Evolutionary conservation across 495 filamentous ascomycete species (phyloP).

Genomic region (Lentithecium fluviatile): DNA sequence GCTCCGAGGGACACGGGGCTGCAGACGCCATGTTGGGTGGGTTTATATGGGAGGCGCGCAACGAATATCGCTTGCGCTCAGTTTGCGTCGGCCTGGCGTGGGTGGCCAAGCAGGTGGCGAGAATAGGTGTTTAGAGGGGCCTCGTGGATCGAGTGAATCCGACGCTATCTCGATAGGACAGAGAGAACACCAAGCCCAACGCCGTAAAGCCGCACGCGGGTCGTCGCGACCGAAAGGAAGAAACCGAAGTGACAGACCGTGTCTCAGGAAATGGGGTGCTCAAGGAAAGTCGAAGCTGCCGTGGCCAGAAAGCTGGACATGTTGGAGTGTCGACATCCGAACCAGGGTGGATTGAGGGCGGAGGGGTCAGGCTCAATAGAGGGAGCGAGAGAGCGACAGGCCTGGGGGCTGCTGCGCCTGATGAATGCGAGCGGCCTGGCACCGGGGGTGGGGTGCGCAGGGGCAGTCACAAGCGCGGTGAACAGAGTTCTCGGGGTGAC

Average conservation of each 20-base stretch:
- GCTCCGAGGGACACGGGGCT: constrained; percentile 19
- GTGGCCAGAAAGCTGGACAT: constrained; percentile 43
- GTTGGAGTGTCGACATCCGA: constrained; percentile 42
- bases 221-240: constrained; percentile 24
- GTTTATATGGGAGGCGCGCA: background rate
- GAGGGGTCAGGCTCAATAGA: background rate
- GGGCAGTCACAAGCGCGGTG: constrained; percentile 1
- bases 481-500: background rate
- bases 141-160: too few species aligned
- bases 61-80: background rate
- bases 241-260: constrained; percentile 32
- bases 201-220: constrained; percentile 20
- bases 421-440: constrained; percentile 12
- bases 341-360: constrained; percentile 15
- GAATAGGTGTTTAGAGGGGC: background rate
- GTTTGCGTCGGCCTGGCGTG: background rate
- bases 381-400: background rate
- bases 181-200: constrained; percentile 15
- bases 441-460: constrained; percentile 15
- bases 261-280: constrained; percentile 41
- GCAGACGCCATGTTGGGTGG: constrained; percentile 33
- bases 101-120: background rate
- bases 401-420: constrained; percentile 22
- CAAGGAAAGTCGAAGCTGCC: constrained; percentile 45
- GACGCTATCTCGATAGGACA: too few species aligned